phyloP scores from a whole-genome alignment of 331 rosid genomes.

The Spiraea crenata region DNA sequence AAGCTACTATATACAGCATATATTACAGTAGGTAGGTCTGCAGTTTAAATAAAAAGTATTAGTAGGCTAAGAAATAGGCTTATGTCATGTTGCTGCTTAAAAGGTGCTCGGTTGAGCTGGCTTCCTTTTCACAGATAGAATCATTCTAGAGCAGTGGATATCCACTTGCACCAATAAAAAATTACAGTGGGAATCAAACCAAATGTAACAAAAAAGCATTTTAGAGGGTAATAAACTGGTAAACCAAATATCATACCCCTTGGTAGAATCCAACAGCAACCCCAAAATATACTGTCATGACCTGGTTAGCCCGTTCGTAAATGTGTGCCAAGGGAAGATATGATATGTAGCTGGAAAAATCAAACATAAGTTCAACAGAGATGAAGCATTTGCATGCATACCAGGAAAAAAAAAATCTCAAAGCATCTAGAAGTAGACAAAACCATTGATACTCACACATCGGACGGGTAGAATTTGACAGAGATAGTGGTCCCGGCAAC shows the following conservation, averaged over 20 bases:
- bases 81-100: neutral
- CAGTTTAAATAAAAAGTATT: neutral
- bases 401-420: slow-evolving; percentile 15
- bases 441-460: slow-evolving; percentile 59
- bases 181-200: no score
- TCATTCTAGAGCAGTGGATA: neutral
- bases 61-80: neutral
- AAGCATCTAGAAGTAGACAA: slow-evolving; percentile 11
- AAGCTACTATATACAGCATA: neutral
- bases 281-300: slow-evolving; percentile 58
- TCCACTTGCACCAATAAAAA: no score
- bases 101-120: neutral
- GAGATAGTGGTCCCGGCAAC: slow-evolving; percentile 65
- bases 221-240: neutral
- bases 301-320: slow-evolving; percentile 88
- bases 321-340: slow-evolving; percentile 99
- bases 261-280: slow-evolving; percentile 96
- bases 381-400: slow-evolving; percentile 15
- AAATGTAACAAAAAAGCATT: no score
- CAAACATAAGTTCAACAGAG: slow-evolving; percentile 30
- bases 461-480: slow-evolving; percentile 66
- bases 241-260: slow-evolving; percentile 61
- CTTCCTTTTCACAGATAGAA: neutral
- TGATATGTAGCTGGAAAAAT: slow-evolving; percentile 72
- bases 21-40: neutral